phyloP scores from a whole-genome alignment of 2,329 filamentous ascomycete species.

The Xylaria sp. region DNA sequence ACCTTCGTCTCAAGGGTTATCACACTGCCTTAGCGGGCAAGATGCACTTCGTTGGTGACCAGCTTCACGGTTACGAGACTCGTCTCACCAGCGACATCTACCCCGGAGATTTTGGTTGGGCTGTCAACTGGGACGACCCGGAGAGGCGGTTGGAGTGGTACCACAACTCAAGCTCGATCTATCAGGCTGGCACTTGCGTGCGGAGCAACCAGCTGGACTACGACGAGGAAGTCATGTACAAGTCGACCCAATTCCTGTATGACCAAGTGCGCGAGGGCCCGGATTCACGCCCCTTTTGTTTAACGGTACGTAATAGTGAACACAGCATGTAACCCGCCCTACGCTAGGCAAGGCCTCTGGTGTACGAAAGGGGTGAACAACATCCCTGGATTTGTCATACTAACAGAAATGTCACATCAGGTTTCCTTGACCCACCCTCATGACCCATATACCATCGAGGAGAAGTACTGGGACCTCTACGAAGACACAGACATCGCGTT shows the following conservation, averaged over 20 bases:
- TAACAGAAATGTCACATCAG: constrained; percentile 29
- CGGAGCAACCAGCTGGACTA: constrained; percentile 95
- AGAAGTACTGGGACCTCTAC: constrained; percentile 92
- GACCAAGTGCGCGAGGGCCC: constrained; percentile 84
- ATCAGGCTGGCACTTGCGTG: constrained; percentile 86
- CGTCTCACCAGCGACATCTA: constrained; percentile 95
- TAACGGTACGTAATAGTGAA: constrained; percentile 63
- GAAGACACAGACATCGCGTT: constrained; percentile 85
- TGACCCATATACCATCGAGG: constrained; percentile 91
- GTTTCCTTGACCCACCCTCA: constrained; percentile 94
- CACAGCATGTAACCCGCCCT: not conserved
- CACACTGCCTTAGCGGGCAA: constrained; percentile 91
- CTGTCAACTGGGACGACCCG: constrained; percentile 93
- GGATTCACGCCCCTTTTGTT: constrained; percentile 74
- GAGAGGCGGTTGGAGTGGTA: constrained; percentile 89
- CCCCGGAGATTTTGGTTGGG: constrained; percentile 91
- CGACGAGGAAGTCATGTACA: constrained; percentile 95
- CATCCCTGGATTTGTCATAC: not conserved
- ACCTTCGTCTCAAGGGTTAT: constrained; percentile 81
- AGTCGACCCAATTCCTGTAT: constrained; percentile 85
- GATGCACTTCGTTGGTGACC: constrained; percentile 97
- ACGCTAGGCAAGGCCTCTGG: not conserved
- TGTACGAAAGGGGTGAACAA: not conserved
- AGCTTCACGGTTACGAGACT: constrained; percentile 91
- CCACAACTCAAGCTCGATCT: constrained; percentile 91